Base-by-base conservation (phyloP, 2,329 filamentous ascomycete species). In the Ceratocystis cubensis region DNA sequence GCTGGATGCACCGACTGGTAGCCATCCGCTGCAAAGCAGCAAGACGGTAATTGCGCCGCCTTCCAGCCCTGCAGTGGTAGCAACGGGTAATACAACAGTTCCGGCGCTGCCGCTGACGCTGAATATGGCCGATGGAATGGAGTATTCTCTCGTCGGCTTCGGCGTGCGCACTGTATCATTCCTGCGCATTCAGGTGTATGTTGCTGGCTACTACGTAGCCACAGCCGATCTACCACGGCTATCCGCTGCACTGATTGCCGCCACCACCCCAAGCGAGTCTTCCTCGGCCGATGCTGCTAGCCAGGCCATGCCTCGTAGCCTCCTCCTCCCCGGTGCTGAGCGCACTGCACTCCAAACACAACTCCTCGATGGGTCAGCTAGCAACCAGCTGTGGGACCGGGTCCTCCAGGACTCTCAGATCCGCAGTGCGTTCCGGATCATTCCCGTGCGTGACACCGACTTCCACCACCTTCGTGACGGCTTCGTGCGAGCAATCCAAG, bases 401-500 rank as follows among this genome's bases (percentile, higher is more conserved):
- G 79, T 96, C 2, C 77, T 97, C 30, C 79, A 80, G 67, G 79
- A 86, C 0, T 80, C 84, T 2, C 82, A 84, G 0, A 84, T 93
- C n/a, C 80, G 91, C 65, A 93, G 86, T 30, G 83, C 87, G 0
- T 86, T 96, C 77, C 84, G 93, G 59, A 88, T 99, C 69, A 86
- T 93, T 2, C 94, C 94, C 0, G 91, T 91, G n/a, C 82, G 91
- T 46, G 91, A 95, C 75, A 99, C 94, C 20, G 92, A 97, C 75
- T 97, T 96, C 76, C 85, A 87, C 70, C 94, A 99, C 75, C 76
- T 99, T 69, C 84, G 93, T 50, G 94, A 99, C 73, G 94, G 89
- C 0, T 95, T 92, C 78, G 89, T 96, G 68, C 84, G 91, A 5
- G 88, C 89, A 25, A 88, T 99, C 70, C 88, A 89, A 65, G 87